Percentiles rank a stretch among this genome's conserved stretches.
phyloP scores from a whole-genome alignment of 2,329 filamentous ascomycete species.

The Venturia effusa region DNA sequence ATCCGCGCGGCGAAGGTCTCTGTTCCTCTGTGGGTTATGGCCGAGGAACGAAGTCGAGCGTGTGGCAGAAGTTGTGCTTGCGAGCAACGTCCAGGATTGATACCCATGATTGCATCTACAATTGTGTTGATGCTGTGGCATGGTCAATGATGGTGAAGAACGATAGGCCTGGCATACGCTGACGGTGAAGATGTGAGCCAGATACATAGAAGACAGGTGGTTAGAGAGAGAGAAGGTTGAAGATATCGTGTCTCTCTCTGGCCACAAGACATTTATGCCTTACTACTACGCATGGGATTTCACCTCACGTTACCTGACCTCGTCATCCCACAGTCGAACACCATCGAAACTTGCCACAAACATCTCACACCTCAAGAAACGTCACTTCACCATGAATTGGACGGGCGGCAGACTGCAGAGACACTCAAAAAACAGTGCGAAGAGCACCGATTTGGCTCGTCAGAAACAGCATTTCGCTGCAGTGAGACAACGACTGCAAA shows the following conservation, averaged over 20 bases:
- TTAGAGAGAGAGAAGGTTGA: no score
- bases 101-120: neutral
- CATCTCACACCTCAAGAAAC: neutral
- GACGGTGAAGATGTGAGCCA: neutral
- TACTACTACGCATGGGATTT: neutral
- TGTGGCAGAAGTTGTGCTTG: neutral
- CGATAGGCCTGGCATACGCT: neutral
- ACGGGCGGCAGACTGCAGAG: constrained; percentile 34
- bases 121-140: neutral
- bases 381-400: constrained; percentile 34
- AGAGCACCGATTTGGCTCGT: constrained; percentile 24
- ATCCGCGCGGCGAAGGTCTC: neutral
- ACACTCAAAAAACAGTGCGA: constrained; percentile 23
- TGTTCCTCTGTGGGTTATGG: neutral
- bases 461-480: constrained; percentile 38
- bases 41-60: neutral
- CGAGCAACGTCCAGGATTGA: neutral
- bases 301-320: neutral
- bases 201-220: neutral
- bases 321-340: neutral
- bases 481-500: constrained; percentile 24
- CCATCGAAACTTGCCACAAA: neutral
- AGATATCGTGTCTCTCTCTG: neutral
- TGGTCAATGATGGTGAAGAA: neutral
- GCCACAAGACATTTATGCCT: neutral